phyloP scores from a whole-genome alignment of 345 rosid species.

The Trapa bicornis region DNA sequence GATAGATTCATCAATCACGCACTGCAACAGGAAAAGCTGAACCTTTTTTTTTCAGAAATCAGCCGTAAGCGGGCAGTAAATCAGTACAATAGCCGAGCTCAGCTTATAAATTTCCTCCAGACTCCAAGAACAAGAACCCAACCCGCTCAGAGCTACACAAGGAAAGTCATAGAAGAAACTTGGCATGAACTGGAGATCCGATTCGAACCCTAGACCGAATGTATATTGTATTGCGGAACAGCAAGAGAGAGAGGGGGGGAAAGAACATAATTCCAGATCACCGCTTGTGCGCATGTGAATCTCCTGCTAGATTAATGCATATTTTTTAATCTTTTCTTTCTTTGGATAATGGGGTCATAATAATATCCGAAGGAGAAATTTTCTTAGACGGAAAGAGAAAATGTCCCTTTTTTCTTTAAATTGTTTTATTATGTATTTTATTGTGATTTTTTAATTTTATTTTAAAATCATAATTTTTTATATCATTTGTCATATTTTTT shows the following conservation, averaged over 20 bases:
- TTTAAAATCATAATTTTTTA: too few species aligned
- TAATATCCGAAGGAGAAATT: too few species aligned
- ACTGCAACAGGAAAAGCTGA: neutral
- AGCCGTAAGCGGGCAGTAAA: neutral
- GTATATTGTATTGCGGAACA: neutral
- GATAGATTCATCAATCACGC: neutral
- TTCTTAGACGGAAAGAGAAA: too few species aligned
- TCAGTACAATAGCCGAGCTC: neutral
- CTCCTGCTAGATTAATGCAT: conserved; percentile 1
- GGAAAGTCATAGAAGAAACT: conserved; percentile 1
- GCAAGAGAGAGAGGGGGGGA: neutral
- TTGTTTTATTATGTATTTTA: too few species aligned
- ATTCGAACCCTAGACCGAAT: neutral
- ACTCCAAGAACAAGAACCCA: conserved; percentile 2
- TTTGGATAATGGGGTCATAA: too few species aligned
- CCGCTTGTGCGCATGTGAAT: conserved; percentile 6
- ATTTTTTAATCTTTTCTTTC: neutral
- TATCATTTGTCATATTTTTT: too few species aligned
- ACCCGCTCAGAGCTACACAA: neutral
- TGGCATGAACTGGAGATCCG: neutral
- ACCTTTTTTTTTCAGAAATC: neutral
- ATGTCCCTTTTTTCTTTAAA: too few species aligned
- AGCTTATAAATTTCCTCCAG: too few species aligned
- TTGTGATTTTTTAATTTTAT: too few species aligned
- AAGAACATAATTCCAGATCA: conserved; percentile 10